These are phyloP conservation scores for Lipomyces orientalis DNA, from an alignment of 805 yeast species.

Conservation along the genomic window DNA sequence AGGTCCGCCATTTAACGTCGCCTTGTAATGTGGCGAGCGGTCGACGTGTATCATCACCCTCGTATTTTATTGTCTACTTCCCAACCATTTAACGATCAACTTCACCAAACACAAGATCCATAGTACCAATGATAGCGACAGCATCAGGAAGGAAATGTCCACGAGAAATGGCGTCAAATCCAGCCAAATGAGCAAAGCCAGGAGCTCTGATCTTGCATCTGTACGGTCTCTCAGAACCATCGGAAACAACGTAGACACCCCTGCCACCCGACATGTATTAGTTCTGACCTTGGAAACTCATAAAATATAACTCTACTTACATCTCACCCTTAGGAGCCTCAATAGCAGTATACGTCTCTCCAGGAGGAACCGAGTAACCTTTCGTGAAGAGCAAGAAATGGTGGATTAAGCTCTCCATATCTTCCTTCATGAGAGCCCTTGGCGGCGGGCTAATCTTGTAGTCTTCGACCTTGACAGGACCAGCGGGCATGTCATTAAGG, in stretches of 20 bases:
- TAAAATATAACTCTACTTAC: constrained; percentile 43
- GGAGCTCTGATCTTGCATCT: constrained; percentile 95
- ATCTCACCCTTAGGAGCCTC: constrained; percentile 96
- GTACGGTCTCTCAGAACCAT: constrained; percentile 89
- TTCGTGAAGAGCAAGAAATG: constrained; percentile 87
- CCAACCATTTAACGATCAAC: constrained; percentile 70
- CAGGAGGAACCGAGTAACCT: constrained; percentile 87
- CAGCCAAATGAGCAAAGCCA: constrained; percentile 88
- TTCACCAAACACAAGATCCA: constrained; percentile 94
- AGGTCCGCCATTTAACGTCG: neutral
- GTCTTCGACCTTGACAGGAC: constrained; percentile 90
- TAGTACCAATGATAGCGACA: constrained; percentile 91
- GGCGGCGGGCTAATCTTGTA: constrained; percentile 85
- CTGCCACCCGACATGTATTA: neutral
- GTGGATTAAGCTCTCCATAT: constrained; percentile 90
- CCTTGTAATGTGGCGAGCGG: neutral
- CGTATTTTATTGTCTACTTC: neutral
- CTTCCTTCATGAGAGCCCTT: constrained; percentile 81
- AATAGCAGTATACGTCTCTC: constrained; percentile 88
- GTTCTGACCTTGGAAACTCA: neutral
- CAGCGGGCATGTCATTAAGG: constrained; percentile 88
- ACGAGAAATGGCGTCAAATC: constrained; percentile 83
- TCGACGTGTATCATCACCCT: neutral
- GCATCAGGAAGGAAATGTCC: constrained; percentile 90
- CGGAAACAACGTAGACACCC: constrained; percentile 85